phyloP scores from a whole-genome alignment of 2,329 filamentous ascomycete species.

The Hymenoscyphus infarciens region DNA sequence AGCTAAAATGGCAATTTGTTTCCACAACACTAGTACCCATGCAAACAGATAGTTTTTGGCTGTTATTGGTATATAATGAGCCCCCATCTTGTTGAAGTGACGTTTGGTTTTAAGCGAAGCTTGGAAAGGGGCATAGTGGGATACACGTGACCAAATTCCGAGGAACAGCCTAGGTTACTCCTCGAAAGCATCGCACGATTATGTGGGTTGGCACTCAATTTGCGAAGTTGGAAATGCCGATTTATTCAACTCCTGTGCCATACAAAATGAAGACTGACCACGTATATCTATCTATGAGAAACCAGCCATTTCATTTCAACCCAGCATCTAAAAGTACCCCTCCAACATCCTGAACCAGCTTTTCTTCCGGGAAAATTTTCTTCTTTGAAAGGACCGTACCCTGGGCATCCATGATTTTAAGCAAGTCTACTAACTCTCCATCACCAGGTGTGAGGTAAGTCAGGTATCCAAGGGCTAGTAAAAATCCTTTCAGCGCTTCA shows the following conservation, averaged over 20 bases:
- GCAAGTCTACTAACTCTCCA: constrained; percentile 76
- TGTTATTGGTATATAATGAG: too few species aligned
- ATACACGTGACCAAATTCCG: too few species aligned
- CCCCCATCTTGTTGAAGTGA: too few species aligned
- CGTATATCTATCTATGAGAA: not conserved
- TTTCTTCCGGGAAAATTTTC: constrained; percentile 53
- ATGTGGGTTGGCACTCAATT: not conserved
- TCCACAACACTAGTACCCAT: too few species aligned
- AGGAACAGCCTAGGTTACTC: not conserved
- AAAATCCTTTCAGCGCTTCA: constrained; percentile 73
- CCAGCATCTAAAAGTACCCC: constrained; percentile 41
- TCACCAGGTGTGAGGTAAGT: constrained; percentile 66
- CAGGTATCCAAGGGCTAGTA: constrained; percentile 73
- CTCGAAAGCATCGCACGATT: not conserved
- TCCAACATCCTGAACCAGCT: constrained; percentile 51
- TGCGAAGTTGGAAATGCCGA: not conserved
- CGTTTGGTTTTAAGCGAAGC: too few species aligned
- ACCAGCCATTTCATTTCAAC: constrained; percentile 21
- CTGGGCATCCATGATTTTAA: constrained; percentile 71
- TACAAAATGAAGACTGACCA: not conserved
- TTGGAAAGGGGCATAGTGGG: too few species aligned
- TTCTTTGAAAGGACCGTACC: constrained; percentile 59
- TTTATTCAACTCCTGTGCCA: not conserved
- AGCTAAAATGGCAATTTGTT: too few species aligned
- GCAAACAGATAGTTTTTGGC: too few species aligned